Evolutionary conservation across 139 green algal species (phyloP).

Genomic region (Tetratostichococcus sp.): DNA sequence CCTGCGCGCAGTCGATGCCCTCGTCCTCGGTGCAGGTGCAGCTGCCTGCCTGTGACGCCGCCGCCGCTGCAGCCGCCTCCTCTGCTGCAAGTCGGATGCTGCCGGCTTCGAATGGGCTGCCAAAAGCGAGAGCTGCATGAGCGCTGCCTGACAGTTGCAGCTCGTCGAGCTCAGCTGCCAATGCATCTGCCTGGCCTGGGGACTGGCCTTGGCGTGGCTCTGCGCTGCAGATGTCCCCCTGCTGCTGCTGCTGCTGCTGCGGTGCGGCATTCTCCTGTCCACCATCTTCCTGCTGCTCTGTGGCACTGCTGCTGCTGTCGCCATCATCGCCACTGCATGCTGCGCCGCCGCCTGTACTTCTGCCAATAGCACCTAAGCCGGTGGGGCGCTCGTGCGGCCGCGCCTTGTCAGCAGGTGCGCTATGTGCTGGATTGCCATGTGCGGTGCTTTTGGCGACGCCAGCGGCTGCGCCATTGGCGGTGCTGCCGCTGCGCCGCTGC

Average conservation of each 20-base stretch:
- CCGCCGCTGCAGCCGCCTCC: neutral
- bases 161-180: neutral
- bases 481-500: no score
- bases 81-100: neutral
- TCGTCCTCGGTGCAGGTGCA: neutral
- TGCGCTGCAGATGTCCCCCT: neutral
- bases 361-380: no score
- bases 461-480: neutral
- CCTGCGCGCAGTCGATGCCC: neutral
- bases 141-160: neutral
- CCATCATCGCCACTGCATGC: neutral
- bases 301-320: neutral
- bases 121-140: neutral
- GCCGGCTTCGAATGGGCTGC: neutral
- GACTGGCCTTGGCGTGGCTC: no score
- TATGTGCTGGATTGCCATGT: no score
- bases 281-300: neutral
- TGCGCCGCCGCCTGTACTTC: no score
- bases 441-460: neutral
- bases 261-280: neutral
- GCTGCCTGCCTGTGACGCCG: neutral
- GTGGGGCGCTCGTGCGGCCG: no score
- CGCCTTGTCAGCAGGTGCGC: no score
- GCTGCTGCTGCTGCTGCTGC: neutral
- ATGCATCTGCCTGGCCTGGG: neutral